Base-by-base conservation (phyloP, 768 basidiomycete genomes). In the Collybiopsis confluens region DNA sequence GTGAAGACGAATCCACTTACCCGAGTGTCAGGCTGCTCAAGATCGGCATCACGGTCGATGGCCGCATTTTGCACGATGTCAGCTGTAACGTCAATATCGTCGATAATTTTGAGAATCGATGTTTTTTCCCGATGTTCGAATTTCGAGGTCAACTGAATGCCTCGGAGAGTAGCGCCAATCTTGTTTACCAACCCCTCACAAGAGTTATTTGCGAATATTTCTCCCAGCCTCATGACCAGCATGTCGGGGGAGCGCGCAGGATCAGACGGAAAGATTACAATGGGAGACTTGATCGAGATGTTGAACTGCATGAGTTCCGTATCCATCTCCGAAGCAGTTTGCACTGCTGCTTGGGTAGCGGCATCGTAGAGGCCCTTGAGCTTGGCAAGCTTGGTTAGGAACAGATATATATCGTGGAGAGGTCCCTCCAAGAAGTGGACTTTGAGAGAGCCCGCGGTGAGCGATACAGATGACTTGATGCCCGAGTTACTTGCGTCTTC, bases 311-410 rank as follows among this genome's bases (percentile, higher is more conserved):
- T 94, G 48, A 85, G 82, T 60, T 90, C 86, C 0, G 52, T 53
- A 33, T 53, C 52, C n/a, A 95, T 89, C 67, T 90, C 91, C n/a
- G 92, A 84, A 4, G 94, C 97, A 45, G 81, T 78, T 65, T 98
- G 92, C 23, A 91, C 93, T 36, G 97, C 97, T 20, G 83, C 96
- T 64, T 91, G 85, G 2, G 92, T 90, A 10, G 96, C 94, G 18
- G 94, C 84, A 68, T 99, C 96, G 59, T 98, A 98, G 10, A 98
- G 67, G 1, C 88, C 89, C 72, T 98, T 98, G 61, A 99, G 83
- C 58, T 84, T 86, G 4, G 93, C 90, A 35, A 99, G 82, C 65
- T 92, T 90, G 55, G 82, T 73, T 35, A 92, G 66, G 70, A 95
- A 99, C 20, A 83, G 65, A 65, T 89, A 92, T 27, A 98, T 82